Percentiles rank a stretch among this genome's conserved stretches.
Evolutionary conservation across 768 basidiomycete species (phyloP).

Genomic region (Lentinula guzmanii): DNA sequence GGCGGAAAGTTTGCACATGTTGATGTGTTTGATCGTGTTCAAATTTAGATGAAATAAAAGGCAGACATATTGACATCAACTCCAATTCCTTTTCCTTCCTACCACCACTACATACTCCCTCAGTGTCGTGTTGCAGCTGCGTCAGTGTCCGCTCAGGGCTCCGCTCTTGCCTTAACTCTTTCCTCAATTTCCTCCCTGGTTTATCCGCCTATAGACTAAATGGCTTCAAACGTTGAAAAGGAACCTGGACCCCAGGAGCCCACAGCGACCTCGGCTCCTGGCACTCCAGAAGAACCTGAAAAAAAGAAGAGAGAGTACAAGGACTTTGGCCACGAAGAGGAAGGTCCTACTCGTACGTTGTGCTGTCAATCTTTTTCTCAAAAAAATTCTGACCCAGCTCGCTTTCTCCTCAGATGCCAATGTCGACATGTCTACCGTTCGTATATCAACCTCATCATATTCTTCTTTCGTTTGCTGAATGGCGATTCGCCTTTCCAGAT

Average conservation of each 20-base stretch:
- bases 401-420: conserved; percentile 56
- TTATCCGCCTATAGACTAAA: conserved; percentile 17
- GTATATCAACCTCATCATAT: conserved; percentile 13
- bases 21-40: conserved; percentile 6
- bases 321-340: conserved; percentile 73
- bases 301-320: conserved; percentile 81
- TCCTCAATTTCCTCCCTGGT: conserved; percentile 17
- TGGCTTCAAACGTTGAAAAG: conserved; percentile 50
- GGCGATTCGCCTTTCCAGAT: conserved; percentile 35
- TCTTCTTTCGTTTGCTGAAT: background rate
- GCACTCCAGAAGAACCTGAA: conserved; percentile 24
- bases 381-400: conserved; percentile 5
- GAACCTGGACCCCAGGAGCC: conserved; percentile 56
- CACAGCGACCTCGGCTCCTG: conserved; percentile 18
- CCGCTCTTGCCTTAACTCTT: conserved; percentile 16
- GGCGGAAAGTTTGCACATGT: conserved; percentile 5
- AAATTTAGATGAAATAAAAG: conserved; percentile 6
- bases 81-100: conserved; percentile 7
- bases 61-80: conserved; percentile 3
- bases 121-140: conserved; percentile 2
- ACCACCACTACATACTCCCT: conserved; percentile 9
- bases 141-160: conserved; percentile 18
- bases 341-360: conserved; percentile 53
- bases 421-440: conserved; percentile 78
- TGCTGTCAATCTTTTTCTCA: background rate